Conservation (phyloP, 805 yeast genomes). For the Metschnikowia picachoensis region DNA sequence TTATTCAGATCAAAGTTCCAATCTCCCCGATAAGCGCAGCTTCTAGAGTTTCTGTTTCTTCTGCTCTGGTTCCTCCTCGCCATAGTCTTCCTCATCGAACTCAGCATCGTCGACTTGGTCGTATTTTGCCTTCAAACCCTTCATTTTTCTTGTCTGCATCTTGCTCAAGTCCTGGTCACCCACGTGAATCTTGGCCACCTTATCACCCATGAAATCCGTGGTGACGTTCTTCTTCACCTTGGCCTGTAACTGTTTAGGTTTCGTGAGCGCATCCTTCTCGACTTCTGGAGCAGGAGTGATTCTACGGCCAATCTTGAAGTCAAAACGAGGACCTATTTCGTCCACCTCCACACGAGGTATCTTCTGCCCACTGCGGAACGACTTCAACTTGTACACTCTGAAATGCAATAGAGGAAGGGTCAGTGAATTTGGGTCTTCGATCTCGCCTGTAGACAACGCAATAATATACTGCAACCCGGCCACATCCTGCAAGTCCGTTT, state of each 20-base stretch:
- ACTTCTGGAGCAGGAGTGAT: constrained; percentile 79
- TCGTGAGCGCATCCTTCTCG: constrained; percentile 82
- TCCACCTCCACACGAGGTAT: constrained; percentile 91
- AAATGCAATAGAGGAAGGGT: constrained; percentile 78
- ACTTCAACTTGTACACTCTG: constrained; percentile 84
- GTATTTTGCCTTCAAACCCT: constrained; percentile 85
- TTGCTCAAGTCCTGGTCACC: constrained; percentile 90
- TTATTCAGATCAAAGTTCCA: too few species aligned
- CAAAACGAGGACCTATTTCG: constrained; percentile 94
- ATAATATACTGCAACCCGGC: constrained; percentile 93
- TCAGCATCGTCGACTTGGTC: constrained; percentile 59
- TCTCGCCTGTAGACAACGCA: constrained; percentile 69
- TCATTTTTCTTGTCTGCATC: constrained; percentile 97
- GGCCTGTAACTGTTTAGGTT: constrained; percentile 76
- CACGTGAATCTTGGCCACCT: constrained; percentile 92
- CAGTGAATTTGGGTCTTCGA: constrained; percentile 70
- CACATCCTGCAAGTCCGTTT: constrained; percentile 79
- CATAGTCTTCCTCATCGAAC: constrained; percentile 53
- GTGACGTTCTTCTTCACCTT: constrained; percentile 86
- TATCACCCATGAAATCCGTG: constrained; percentile 89
- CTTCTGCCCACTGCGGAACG: constrained; percentile 79
- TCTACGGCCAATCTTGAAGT: constrained; percentile 86
- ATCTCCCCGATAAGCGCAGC: too few species aligned
- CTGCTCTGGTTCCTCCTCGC: constrained; percentile 32
- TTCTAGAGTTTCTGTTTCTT: constrained; percentile 32